Percentiles rank a stretch among this genome's conserved stretches.
Evolutionary conservation across 2,329 filamentous ascomycete genomes (phyloP).

Genomic region (Colletotrichum liaoningense): DNA sequence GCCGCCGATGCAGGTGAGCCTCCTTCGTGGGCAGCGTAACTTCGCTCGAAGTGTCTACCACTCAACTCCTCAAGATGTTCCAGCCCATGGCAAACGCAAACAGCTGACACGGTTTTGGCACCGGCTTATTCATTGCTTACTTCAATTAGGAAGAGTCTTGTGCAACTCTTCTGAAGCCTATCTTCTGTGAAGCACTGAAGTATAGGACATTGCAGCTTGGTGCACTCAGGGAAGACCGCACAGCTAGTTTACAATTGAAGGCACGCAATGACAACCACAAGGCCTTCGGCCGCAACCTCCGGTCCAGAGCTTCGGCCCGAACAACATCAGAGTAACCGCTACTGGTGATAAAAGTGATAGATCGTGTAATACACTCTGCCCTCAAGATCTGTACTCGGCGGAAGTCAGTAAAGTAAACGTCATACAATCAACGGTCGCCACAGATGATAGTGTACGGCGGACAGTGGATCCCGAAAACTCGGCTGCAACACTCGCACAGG

Average conservation of each 20-base stretch:
- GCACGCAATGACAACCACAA: background rate
- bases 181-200: too few species aligned
- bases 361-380: background rate
- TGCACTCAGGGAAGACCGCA: too few species aligned
- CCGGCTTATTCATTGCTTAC: too few species aligned
- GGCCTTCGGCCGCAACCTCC: background rate
- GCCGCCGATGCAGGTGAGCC: too few species aligned
- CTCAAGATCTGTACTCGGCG: background rate
- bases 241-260: too few species aligned
- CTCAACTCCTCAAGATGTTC: too few species aligned
- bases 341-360: background rate
- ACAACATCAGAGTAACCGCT: background rate
- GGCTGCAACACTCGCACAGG: background rate
- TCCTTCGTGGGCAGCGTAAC: too few species aligned
- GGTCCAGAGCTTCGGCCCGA: background rate
- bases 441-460: background rate
- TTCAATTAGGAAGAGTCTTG: too few species aligned
- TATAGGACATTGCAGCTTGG: too few species aligned
- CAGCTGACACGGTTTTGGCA: rapidly evolving
- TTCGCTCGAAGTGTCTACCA: too few species aligned
- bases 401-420: background rate
- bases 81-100: too few species aligned
- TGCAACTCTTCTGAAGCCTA: too few species aligned
- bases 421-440: background rate
- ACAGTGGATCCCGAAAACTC: background rate